Evolutionary conservation across 1,284 basidiomycete species (phyloP), one percentile per base, ranked within the genome.

Genomic region (Naganishia liquefaciens): DNA sequence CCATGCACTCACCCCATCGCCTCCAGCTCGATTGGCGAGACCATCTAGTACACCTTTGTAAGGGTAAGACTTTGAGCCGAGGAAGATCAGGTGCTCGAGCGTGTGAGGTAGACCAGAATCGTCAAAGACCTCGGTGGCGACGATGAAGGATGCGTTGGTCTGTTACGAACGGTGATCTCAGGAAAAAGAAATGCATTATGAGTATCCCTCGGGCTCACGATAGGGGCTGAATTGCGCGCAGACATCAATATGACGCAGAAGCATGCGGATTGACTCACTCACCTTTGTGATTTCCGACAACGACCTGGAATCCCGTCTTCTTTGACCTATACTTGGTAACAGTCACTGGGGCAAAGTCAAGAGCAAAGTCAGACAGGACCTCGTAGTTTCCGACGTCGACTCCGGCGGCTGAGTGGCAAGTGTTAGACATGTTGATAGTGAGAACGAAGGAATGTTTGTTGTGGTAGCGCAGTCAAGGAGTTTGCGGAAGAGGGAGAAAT

Each of bases 1-100:
- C 84, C 84, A 84, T 1, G 85, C 84, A 69, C 85, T 85, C 7
- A 95, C 98, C 30, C 93, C 92, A 67, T 91, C 88, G 13, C 93
- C 93, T 75, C 95, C 98, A 11, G 93, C 92, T 58, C 94, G 86
- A 77, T 97, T 99, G 10, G 96, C 96, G n/a, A 99, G 84, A 68
- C 91, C 88, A 80, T 99, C 96, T 62, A 99, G 86, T 53, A 98
- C 90, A 30, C 95, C 96, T 78, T 99, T 99, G 84, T 92, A 94
- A 0, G 95, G 95, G 75, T 94, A 96, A 72, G 88, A 86, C 75
- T 95, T 88, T 1, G 92, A 95, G 13, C 93, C 93, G 83, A 97
- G 89, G 76, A 98, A 98, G 25, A 97, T 86, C 62, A 96, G 80
- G 72, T 95, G 93, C 79, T 96, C 93, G 50, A 97, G 81, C 0